Conservation (phyloP, 768 basidiomycete species). For the Leccinum disarticulatum region DNA sequence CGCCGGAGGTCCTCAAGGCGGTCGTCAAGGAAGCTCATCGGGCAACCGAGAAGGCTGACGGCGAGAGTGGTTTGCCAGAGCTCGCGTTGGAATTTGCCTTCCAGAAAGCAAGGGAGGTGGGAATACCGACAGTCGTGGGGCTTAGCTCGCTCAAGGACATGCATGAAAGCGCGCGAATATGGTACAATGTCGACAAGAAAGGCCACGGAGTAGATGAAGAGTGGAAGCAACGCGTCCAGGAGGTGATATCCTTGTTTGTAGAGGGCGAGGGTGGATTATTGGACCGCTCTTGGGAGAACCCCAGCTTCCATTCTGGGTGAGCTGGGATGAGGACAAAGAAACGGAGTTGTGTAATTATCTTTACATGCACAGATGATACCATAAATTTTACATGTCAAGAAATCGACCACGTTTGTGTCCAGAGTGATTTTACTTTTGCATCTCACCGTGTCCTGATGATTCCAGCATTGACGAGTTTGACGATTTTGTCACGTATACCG, state of each 20-base stretch:
- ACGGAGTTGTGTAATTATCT: conserved; percentile 20
- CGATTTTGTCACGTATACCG: conserved; percentile 73
- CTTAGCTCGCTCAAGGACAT: conserved; percentile 72
- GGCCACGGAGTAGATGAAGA: conserved; percentile 34
- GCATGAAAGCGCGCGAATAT: conserved; percentile 67
- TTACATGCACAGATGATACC: conserved; percentile 23
- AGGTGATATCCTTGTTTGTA: conserved; percentile 44
- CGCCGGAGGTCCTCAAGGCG: conserved; percentile 48
- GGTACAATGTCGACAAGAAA: conserved; percentile 55
- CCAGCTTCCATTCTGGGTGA: conserved; percentile 27
- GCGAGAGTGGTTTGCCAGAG: conserved; percentile 47
- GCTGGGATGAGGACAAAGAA: not conserved
- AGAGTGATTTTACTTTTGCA: conserved; percentile 3
- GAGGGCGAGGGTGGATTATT: conserved; percentile 44
- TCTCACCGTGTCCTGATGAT: conserved; percentile 83
- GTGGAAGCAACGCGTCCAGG: conserved; percentile 41
- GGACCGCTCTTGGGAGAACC: conserved; percentile 76
- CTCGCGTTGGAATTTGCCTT: conserved; percentile 77
- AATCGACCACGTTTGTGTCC: conserved; percentile 14
- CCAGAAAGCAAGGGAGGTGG: conserved; percentile 41
- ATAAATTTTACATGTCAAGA: conserved; percentile 22
- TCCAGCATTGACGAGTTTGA: conserved; percentile 89
- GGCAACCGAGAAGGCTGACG: conserved; percentile 36
- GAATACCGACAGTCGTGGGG: conserved; percentile 69
- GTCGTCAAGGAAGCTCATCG: conserved; percentile 42